A percentile compares a stretch with the other conserved stretches of the same genome.
Conservation (phyloP, 2,329 filamentous ascomycete genomes). For the Hirsutella thompsonii region DNA sequence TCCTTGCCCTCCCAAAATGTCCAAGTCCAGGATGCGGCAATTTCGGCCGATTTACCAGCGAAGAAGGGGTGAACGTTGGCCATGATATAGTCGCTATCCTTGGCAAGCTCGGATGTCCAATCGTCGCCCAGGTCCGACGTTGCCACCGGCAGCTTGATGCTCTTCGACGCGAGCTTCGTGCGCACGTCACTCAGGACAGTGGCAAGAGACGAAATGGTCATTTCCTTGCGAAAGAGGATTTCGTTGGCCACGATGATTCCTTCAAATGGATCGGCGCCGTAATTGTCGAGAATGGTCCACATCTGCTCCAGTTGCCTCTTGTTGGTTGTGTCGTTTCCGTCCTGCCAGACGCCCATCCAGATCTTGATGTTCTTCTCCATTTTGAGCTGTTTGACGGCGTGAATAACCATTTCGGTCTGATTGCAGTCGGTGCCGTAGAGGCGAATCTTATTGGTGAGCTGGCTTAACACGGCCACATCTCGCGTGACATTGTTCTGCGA, state of each 20-base stretch:
- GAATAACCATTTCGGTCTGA: constrained; percentile 86
- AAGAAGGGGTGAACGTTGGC: constrained; percentile 97
- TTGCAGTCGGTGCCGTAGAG: constrained; percentile 96
- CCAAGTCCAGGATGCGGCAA: constrained; percentile 70
- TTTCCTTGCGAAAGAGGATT: constrained; percentile 63
- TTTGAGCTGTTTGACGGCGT: constrained; percentile 63
- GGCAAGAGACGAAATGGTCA: constrained; percentile 52
- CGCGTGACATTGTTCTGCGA: constrained; percentile 91
- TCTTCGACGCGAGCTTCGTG: constrained; percentile 54
- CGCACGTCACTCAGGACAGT: constrained; percentile 55
- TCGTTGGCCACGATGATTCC: constrained; percentile 75
- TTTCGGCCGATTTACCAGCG: constrained; percentile 55
- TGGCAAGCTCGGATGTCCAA: constrained; percentile 61
- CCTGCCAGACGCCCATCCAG: constrained; percentile 92
- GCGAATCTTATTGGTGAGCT: constrained; percentile 77
- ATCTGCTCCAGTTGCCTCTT: constrained; percentile 69
- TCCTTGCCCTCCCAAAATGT: constrained; percentile 68
- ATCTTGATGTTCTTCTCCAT: constrained; percentile 66
- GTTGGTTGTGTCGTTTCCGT: constrained; percentile 73
- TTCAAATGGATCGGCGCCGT: constrained; percentile 58
- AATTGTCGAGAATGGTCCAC: constrained; percentile 66
- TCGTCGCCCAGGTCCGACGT: constrained; percentile 84
- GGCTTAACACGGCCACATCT: constrained; percentile 79
- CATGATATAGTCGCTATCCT: constrained; percentile 77
- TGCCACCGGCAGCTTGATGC: constrained; percentile 62